These are phyloP conservation scores for Annulohypoxylon bovei DNA, from an alignment of 495 filamentous ascomycete genomes.

Conservation along the genomic window DNA sequence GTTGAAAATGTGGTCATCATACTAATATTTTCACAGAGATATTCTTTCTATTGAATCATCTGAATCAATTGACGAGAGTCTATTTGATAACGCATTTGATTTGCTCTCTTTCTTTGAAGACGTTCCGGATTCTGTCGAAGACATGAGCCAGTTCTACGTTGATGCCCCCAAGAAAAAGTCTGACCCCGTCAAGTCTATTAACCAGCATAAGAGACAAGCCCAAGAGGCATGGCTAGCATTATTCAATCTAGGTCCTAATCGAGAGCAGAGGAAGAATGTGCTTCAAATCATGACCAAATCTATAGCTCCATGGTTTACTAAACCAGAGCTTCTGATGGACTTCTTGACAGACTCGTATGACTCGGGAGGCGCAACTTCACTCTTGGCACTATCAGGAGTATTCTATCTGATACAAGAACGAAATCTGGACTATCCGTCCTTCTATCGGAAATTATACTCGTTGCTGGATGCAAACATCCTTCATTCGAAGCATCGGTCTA, in stretches of 20 bases:
- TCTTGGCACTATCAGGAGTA: slow-evolving; percentile 89
- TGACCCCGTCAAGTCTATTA: slow-evolving; percentile 62
- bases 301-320: slow-evolving; percentile 88
- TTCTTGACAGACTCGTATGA: slow-evolving; percentile 95
- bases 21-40: slow-evolving; percentile 42
- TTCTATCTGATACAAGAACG: slow-evolving; percentile 93
- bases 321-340: slow-evolving; percentile 92
- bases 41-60: slow-evolving; percentile 50
- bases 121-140: slow-evolving; percentile 67
- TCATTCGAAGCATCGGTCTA: slow-evolving; percentile 91
- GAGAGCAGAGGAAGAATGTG: slow-evolving; percentile 80
- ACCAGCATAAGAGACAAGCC: slow-evolving; percentile 74
- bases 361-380: slow-evolving; percentile 81
- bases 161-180: slow-evolving; percentile 61
- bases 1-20: not conserved
- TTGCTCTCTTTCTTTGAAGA: slow-evolving; percentile 73
- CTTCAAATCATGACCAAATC: slow-evolving; percentile 75
- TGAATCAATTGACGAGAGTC: slow-evolving; percentile 51
- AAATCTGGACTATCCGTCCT: slow-evolving; percentile 95
- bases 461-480: slow-evolving; percentile 84
- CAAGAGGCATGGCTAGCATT: slow-evolving; percentile 88
- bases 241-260: slow-evolving; percentile 70
- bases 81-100: slow-evolving; percentile 66
- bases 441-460: slow-evolving; percentile 94
- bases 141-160: slow-evolving; percentile 73